phyloP scores from a whole-genome alignment of 1,139 yeast genomes.

The Geotrichum bryndzae region DNA sequence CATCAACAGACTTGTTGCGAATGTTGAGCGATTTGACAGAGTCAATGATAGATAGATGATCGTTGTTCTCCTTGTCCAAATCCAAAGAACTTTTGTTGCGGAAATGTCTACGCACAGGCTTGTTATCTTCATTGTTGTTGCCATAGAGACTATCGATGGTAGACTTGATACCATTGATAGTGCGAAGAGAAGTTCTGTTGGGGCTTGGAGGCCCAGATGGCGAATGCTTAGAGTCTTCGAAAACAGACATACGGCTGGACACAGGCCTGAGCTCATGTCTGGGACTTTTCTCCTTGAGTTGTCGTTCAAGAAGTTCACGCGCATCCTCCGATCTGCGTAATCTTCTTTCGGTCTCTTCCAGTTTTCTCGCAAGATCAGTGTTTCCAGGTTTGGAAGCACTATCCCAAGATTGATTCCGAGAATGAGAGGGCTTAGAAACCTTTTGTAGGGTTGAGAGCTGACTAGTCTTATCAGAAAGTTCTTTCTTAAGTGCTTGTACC shows the following conservation, averaged over 20 bases:
- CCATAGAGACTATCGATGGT: slow-evolving; percentile 17
- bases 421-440: slow-evolving; percentile 24
- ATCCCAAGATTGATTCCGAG: slow-evolving; percentile 14
- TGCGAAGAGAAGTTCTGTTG: slow-evolving; percentile 8
- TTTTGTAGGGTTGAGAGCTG: slow-evolving; percentile 29
- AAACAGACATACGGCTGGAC: slow-evolving; percentile 23
- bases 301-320: slow-evolving; percentile 29
- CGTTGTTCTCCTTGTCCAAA: slow-evolving; percentile 7
- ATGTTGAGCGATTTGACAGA: slow-evolving; percentile 21
- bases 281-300: slow-evolving; percentile 29
- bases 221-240: slow-evolving; percentile 22
- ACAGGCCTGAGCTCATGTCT: slow-evolving; percentile 1
- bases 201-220: slow-evolving; percentile 18
- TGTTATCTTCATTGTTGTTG: not conserved
- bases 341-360: slow-evolving; percentile 29
- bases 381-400: slow-evolving; percentile 21
- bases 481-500: slow-evolving; percentile 26
- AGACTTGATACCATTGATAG: slow-evolving; percentile 18
- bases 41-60: slow-evolving; percentile 13
- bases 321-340: slow-evolving; percentile 30
- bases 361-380: slow-evolving; percentile 29
- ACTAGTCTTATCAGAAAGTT: slow-evolving; percentile 26
- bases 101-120: not conserved
- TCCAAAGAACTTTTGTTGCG: slow-evolving; percentile 2
- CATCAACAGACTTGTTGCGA: slow-evolving; percentile 24